Evolutionary conservation across 2,329 filamentous ascomycete genomes (phyloP).

Genomic region (Fusarium incarnatum): DNA sequence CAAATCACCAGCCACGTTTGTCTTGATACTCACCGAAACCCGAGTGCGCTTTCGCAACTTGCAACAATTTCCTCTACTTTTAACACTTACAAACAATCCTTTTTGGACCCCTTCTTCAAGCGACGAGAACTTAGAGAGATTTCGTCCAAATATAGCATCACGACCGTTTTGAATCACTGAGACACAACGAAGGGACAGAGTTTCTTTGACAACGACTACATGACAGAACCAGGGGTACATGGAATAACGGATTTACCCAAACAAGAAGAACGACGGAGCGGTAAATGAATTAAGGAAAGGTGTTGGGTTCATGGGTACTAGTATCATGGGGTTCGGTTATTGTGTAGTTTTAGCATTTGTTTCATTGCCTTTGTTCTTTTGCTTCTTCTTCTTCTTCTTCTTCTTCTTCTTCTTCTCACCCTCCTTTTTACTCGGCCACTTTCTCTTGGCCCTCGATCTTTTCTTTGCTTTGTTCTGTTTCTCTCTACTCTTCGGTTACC

Average conservation of each 20-base stretch:
- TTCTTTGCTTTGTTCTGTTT: conserved; percentile 5
- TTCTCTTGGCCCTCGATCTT: conserved; percentile 12
- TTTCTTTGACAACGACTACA: conserved; percentile 37
- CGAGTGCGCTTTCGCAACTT: background rate
- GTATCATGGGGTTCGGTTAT: conserved; percentile 23
- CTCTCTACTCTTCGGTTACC: conserved; percentile 31
- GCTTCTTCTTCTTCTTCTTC: conserved; percentile 6
- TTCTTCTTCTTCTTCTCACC: conserved; percentile 8
- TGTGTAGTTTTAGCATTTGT: conserved; percentile 39
- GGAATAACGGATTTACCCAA: conserved; percentile 31
- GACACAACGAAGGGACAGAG: conserved; percentile 19
- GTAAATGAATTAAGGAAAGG: conserved; percentile 22
- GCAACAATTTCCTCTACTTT: conserved; percentile 9
- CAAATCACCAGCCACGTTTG: background rate
- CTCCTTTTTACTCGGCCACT: background rate
- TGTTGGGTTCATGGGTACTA: conserved; percentile 28
- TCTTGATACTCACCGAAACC: conserved; percentile 5
- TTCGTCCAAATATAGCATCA: conserved; percentile 5
- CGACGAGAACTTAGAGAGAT: conserved; percentile 6
- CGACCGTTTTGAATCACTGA: conserved; percentile 15
- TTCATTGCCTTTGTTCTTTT: conserved; percentile 9
- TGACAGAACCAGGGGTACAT: conserved; percentile 22
- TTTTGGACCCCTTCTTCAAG: conserved; percentile 13
- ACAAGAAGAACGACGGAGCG: conserved; percentile 27
- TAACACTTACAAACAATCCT: conserved; percentile 23